Evolutionary conservation across 176 grass and related monocot genomes (phyloP), one percentile per base, ranked within the genome.

Genomic region (Metroxylon sagu): DNA sequence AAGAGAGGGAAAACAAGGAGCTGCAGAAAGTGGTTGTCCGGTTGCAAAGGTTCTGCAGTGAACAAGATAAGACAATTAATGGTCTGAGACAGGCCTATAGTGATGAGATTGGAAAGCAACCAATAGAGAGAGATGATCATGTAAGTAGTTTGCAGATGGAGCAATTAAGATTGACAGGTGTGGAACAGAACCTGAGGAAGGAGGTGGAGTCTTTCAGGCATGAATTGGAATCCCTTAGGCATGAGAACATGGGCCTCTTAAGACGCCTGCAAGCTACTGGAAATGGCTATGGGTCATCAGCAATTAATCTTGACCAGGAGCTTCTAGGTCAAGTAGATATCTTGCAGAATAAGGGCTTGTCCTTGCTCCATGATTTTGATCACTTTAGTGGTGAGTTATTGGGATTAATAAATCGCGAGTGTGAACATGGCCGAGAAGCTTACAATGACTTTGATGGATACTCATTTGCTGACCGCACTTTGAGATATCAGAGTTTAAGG

Each of bases 61-160:
- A 90, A 60, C 91, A 90, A 54, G 91, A 90, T 49, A 90, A 81
- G 55, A 87, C 86, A 50, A 87, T 96, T 48, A 84, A 57, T 71
- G 79, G 77, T 39, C 58, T 96, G 52, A 79, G 83, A 70, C 83
- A 80, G 60, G 77, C 71, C 53, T 75, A 65, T 15, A 67, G 27
- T 14, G 29, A 65, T 76, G 75, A 81, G 79, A 57, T 79, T 28
- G 78, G 65, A 29, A 82, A 82, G 73, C 72, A 29, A 69, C 30
- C 10, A 62, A 30, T 52, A 67, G 83, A 69, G 63, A 71, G 63
- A 30, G 65, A 48, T 49, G 75, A 85, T 49, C 70, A 49, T 29
- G 77, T 49, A 10, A 79, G 18, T 43, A 87, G 69, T 72, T 52
- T 90, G 18, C 75, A 80, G 55, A 82, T 74, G 57, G 91, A 96